Evolutionary conservation across 345 rosid genomes (phyloP), one percentile per base, ranked within the genome.

Genomic region (Noccaea bulbosa): DNA sequence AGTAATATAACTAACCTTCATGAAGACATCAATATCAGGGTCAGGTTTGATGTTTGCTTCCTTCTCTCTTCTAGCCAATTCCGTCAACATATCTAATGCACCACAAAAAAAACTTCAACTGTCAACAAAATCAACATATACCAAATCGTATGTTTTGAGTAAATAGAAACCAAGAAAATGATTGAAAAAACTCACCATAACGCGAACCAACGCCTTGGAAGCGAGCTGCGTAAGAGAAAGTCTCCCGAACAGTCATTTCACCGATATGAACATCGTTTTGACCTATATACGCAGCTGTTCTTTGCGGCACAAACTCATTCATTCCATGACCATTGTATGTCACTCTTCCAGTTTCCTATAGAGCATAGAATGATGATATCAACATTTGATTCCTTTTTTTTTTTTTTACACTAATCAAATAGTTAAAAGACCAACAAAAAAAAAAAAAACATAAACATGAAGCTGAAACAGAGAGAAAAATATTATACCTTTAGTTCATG

Each of bases 131-230:
- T 11, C 56, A 52, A 44, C 30, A 54, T n/a, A 51, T 9, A 67
- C 20, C 34, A 8, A 61, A 51, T 34, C 3, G 14, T 43, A 43
- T 20, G 32, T 14, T n/a, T 41, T 9, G 14, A 35, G 48, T 35
- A 38, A 2, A 41, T 2, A 5, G 15, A 66, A 52, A 52, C 2
- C 8, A 5, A 39, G 35, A 14, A 40, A 51, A 24, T 30, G 65
- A 27, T 27, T 30, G 5, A 54, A 39, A 49, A 12, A 30, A 50
- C 80, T 77, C 46, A 90, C 97, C 96, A 44, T 82, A 85, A 30
- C 86, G 87, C 1, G 81, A 35, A 74, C 97, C 98, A n/a, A 86
- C 82, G 11, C 93, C 93, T 61, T 93, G 98, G 82, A 85, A 87
- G 62, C 88, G 84, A 4, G 98, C 93, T 1, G 96, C 87, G 70